Percentiles rank a stretch among this genome's conserved stretches.
phyloP scores from a whole-genome alignment of 2,329 filamentous ascomycete genomes.

The Hypoxylon sp. region DNA sequence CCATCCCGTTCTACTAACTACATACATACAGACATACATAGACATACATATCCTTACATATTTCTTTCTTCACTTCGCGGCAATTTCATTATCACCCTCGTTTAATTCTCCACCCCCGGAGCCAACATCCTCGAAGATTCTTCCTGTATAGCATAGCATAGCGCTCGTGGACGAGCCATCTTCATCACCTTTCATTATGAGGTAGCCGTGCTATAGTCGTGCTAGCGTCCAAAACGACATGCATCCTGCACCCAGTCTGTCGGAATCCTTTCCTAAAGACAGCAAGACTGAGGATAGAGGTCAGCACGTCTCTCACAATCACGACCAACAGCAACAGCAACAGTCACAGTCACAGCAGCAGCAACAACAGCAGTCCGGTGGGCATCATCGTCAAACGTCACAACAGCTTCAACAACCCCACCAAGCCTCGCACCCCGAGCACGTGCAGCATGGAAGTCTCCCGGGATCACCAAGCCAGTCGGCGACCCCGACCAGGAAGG shows the following conservation, averaged over 20 bases:
- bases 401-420: constrained; percentile 42
- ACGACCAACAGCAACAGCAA: constrained; percentile 36
- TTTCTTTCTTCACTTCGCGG: constrained; percentile 34
- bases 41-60: constrained; percentile 25
- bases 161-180: constrained; percentile 35
- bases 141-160: constrained; percentile 16
- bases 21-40: constrained; percentile 11
- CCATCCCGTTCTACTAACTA: constrained; percentile 23
- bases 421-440: constrained; percentile 41
- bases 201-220: constrained; percentile 42
- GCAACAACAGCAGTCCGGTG: constrained; percentile 12
- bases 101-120: constrained; percentile 32
- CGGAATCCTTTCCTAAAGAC: constrained; percentile 48
- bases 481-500: constrained; percentile 52
- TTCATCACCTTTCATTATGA: constrained; percentile 45
- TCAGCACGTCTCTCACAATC: constrained; percentile 41
- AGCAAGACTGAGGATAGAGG: constrained; percentile 47
- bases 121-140: constrained; percentile 22
- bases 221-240: constrained; percentile 45
- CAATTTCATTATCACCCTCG: constrained; percentile 35
- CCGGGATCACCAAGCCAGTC: constrained; percentile 43
- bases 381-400: constrained; percentile 23
- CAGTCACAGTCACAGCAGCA: constrained; percentile 23
- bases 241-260: constrained; percentile 49
- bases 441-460: constrained; percentile 43